Conservation (phyloP, 2,329 filamentous ascomycete genomes). For the Tolypocladium amazonense region DNA sequence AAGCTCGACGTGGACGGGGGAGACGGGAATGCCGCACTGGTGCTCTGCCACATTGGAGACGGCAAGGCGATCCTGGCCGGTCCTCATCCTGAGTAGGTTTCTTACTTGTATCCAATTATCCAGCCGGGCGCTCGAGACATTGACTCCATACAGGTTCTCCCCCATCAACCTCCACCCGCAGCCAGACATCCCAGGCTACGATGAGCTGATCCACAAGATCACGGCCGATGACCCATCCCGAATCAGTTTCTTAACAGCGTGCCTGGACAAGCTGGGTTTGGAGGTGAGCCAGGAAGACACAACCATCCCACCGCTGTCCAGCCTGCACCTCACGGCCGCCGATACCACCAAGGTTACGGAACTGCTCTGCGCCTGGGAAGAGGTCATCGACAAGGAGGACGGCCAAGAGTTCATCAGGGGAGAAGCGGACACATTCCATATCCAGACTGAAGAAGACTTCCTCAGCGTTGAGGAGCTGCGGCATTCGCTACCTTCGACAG, state of each 20-base stretch:
- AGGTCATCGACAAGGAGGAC: slow-evolving; percentile 55
- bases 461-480: slow-evolving; percentile 48
- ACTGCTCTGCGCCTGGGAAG: slow-evolving; percentile 54
- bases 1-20: slow-evolving; percentile 68
- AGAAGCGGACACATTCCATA: slow-evolving; percentile 72
- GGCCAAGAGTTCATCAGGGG: slow-evolving; percentile 64
- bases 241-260: slow-evolving; percentile 66
- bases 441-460: slow-evolving; percentile 55
- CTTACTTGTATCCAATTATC: neutral
- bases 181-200: slow-evolving; percentile 57
- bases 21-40: slow-evolving; percentile 62
- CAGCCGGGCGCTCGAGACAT: neutral
- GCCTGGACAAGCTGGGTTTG: slow-evolving; percentile 72
- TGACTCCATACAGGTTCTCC: slow-evolving; percentile 56
- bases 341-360: slow-evolving; percentile 54
- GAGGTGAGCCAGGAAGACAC: slow-evolving; percentile 59
- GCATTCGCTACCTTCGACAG: slow-evolving; percentile 32
- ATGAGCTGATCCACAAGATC: slow-evolving; percentile 56
- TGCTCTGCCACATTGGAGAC: slow-evolving; percentile 74
- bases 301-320: slow-evolving; percentile 68
- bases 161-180: slow-evolving; percentile 64
- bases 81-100: slow-evolving; percentile 73
- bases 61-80: slow-evolving; percentile 74
- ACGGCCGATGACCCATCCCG: slow-evolving; percentile 59
- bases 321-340: slow-evolving; percentile 68